phyloP scores from a whole-genome alignment of 1,139 yeast species.

The Geotrichum restrictum region DNA sequence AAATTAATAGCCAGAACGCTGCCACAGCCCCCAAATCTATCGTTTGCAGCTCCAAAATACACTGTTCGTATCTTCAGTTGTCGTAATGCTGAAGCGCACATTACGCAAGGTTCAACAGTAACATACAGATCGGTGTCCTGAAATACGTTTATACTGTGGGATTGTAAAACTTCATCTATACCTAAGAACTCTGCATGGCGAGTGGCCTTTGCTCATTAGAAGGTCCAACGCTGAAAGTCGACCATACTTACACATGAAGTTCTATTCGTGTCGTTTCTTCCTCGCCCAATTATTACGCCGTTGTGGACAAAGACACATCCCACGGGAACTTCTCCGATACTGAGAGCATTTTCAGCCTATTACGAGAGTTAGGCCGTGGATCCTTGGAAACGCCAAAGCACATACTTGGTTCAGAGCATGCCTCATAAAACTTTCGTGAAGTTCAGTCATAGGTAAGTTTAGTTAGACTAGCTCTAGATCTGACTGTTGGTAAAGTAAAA shows the following conservation, averaged over 20 bases:
- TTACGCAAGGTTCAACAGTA: constrained; percentile 95
- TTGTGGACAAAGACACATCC: constrained; percentile 60
- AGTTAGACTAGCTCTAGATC: too few species aligned
- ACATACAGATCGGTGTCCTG: constrained; percentile 66
- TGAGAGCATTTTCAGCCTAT: constrained; percentile 54
- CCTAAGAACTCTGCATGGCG: constrained; percentile 92
- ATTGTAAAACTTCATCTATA: constrained; percentile 50
- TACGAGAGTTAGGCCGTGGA: constrained; percentile 19
- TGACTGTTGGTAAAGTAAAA: too few species aligned
- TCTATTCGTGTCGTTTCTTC: constrained; percentile 85
- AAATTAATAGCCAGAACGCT: constrained; percentile 53
- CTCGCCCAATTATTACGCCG: constrained; percentile 57
- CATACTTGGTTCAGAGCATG: constrained; percentile 44
- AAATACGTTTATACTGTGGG: constrained; percentile 41
- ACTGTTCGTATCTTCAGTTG: constrained; percentile 73
- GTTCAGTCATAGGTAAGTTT: too few species aligned
- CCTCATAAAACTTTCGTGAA: constrained; percentile 46
- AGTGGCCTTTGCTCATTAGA: constrained; percentile 50
- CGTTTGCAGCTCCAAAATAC: constrained; percentile 89
- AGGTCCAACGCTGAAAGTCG: too few species aligned
- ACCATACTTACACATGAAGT: constrained; percentile 56
- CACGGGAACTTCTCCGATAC: constrained; percentile 65
- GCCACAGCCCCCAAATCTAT: constrained; percentile 95
- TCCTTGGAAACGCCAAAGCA: neutral
- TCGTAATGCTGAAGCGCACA: constrained; percentile 92